A percentile compares a stretch with the other conserved stretches of the same genome.
Evolutionary conservation across 768 basidiomycete species (phyloP).

Genomic region (Psilocybe tampanensis): DNA sequence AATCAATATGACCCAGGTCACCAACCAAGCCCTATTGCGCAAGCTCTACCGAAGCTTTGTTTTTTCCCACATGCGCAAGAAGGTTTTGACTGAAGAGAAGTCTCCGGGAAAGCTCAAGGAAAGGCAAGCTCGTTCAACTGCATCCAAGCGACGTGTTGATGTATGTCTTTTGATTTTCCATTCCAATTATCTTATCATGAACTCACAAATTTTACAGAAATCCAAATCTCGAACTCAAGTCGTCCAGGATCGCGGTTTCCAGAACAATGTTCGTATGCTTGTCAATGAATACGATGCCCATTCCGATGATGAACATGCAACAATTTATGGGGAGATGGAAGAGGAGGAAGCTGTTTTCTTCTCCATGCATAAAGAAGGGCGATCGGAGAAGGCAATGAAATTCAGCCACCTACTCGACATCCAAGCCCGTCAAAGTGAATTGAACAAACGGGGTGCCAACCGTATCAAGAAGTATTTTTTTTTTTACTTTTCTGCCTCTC

Average conservation of each 20-base stretch:
- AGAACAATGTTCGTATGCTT: background rate
- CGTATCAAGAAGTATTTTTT: background rate
- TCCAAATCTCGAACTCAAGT: too few relatives aligned
- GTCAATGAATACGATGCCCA: background rate
- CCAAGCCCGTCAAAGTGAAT: too few relatives aligned
- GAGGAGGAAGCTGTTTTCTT: background rate
- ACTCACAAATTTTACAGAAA: too few relatives aligned
- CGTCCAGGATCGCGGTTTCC: too few relatives aligned
- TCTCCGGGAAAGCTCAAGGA: constrained; percentile 6
- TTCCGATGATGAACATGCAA: constrained; percentile 5
- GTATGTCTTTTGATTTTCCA: too few relatives aligned
- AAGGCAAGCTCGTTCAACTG: background rate
- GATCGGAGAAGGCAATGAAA: background rate
- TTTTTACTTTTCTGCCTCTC: background rate
- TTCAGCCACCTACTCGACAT: background rate
- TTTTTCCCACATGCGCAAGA: constrained; percentile 14
- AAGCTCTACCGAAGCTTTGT: constrained; percentile 20
- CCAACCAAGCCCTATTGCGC: constrained; percentile 12
- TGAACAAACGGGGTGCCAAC: background rate
- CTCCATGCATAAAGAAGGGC: background rate
- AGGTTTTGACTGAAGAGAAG: constrained; percentile 14
- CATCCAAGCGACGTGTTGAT: too few relatives aligned
- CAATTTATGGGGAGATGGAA: background rate
- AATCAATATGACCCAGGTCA: background rate
- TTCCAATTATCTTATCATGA: too few relatives aligned